A percentile compares a stretch with the other conserved stretches of the same genome.
Conservation (phyloP, 2,329 filamentous ascomycete species). For the Aspergillus pseudoterreus region DNA sequence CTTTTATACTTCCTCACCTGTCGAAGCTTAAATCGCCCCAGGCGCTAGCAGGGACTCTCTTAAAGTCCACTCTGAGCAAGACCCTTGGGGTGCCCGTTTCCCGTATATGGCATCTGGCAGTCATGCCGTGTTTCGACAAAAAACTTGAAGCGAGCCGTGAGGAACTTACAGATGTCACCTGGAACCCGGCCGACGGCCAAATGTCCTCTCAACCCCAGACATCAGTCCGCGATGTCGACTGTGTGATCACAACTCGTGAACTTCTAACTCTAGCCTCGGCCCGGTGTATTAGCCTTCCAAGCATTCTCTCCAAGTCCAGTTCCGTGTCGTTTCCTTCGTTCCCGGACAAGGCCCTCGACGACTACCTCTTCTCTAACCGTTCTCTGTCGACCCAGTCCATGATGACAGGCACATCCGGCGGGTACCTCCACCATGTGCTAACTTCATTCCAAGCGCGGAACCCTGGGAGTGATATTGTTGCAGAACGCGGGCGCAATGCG, state of each 20-base stretch:
- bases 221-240: constrained; percentile 83
- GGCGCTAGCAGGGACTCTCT: constrained; percentile 79
- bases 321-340: constrained; percentile 55
- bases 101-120: constrained; percentile 86
- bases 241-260: constrained; percentile 95
- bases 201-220: constrained; percentile 28
- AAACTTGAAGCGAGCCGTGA: constrained; percentile 93
- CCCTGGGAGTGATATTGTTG: constrained; percentile 68
- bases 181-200: constrained; percentile 45
- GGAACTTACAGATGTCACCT: constrained; percentile 79
- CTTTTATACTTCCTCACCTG: constrained; percentile 84
- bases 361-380: constrained; percentile 68
- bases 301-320: constrained; percentile 58
- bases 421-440: constrained; percentile 82
- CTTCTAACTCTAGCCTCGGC: constrained; percentile 83
- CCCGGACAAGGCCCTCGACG: constrained; percentile 66
- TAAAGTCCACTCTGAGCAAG: constrained; percentile 81
- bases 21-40: constrained; percentile 92
- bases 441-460: constrained; percentile 67
- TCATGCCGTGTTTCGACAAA: constrained; percentile 99
- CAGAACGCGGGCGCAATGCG: constrained; percentile 74
- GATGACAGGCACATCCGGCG: constrained; percentile 76
- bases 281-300: constrained; percentile 72
- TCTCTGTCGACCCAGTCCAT: constrained; percentile 39
- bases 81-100: constrained; percentile 68